These are phyloP conservation scores for Malus fusca DNA, from an alignment of 306 rosid genomes.

Conservation along the genomic window DNA sequence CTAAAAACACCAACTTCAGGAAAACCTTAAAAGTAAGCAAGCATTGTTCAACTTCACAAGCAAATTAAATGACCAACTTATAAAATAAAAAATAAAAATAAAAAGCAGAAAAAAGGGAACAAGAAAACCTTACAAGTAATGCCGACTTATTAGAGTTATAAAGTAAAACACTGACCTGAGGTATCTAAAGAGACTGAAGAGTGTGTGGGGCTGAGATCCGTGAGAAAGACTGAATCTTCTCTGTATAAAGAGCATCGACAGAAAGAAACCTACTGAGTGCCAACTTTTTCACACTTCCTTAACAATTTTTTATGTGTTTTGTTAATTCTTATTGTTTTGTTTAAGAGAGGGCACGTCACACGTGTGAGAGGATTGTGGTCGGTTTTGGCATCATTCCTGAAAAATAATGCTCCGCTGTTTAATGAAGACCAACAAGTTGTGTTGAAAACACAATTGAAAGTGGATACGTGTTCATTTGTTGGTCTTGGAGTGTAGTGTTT, in stretches of 20 bases:
- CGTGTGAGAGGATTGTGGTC: conserved; percentile 25
- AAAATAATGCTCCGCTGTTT: too few species aligned
- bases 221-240: conserved; percentile 9
- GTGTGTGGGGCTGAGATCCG: conserved; percentile 17
- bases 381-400: conserved; percentile 25
- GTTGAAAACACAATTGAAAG: too few species aligned
- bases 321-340: not conserved
- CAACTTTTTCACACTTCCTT: not conserved
- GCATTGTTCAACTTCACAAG: conserved; percentile 12
- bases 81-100: not conserved
- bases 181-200: conserved; percentile 5
- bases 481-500: not conserved
- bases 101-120: not conserved
- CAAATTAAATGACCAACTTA: not conserved
- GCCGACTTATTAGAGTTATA: not conserved
- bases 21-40: conserved; percentile 15
- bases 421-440: too few species aligned
- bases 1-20: conserved; percentile 37
- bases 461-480: not conserved
- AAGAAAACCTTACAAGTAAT: conserved; percentile 17
- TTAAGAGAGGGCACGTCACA: not conserved
- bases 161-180: conserved; percentile 17
- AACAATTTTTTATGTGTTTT: not conserved
- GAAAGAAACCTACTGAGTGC: not conserved
- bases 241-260: not conserved